Percentiles rank a stretch among this genome's conserved stretches.
Evolutionary conservation across 2,329 filamentous ascomycete species (phyloP).

Genomic region (Leptographium radiaticola): DNA sequence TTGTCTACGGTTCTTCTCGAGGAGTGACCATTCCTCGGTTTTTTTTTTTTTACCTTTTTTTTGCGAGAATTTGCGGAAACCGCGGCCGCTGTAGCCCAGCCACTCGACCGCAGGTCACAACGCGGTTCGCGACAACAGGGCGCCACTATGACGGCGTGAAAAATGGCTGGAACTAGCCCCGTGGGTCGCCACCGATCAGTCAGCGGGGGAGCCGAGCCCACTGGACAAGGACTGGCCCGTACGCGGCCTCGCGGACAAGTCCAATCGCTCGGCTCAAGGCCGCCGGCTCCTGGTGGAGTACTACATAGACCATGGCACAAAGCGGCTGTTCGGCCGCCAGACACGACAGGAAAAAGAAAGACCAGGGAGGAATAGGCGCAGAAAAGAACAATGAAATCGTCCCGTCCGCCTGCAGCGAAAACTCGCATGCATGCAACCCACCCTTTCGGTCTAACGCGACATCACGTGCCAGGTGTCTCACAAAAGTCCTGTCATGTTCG

Average conservation of each 20-base stretch:
- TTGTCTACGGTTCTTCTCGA: neutral
- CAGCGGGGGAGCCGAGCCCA: neutral
- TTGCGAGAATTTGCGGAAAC: constrained; percentile 8
- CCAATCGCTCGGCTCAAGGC: too few species aligned
- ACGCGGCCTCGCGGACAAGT: neutral
- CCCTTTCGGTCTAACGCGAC: neutral
- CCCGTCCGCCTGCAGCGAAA: neutral
- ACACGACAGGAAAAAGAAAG: neutral
- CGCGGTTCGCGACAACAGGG: constrained; percentile 9
- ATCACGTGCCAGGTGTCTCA: neutral
- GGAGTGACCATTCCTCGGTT: neutral
- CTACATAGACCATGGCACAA: neutral
- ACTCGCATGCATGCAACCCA: neutral
- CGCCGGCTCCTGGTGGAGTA: too few species aligned
- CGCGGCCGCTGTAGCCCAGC: constrained; percentile 6
- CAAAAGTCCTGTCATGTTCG: neutral
- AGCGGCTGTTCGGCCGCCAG: too few species aligned
- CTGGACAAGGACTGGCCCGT: neutral
- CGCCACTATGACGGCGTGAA: constrained; percentile 3
- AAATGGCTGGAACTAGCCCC: neutral
- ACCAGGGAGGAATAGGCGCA: neutral
- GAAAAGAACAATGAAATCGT: neutral
- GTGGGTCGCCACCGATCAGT: neutral
- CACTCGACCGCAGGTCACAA: constrained; percentile 6
- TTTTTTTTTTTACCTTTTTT: neutral